These are phyloP conservation scores for Combretum micranthum DNA, from an alignment of 345 rosid species.

Conservation along the genomic window DNA sequence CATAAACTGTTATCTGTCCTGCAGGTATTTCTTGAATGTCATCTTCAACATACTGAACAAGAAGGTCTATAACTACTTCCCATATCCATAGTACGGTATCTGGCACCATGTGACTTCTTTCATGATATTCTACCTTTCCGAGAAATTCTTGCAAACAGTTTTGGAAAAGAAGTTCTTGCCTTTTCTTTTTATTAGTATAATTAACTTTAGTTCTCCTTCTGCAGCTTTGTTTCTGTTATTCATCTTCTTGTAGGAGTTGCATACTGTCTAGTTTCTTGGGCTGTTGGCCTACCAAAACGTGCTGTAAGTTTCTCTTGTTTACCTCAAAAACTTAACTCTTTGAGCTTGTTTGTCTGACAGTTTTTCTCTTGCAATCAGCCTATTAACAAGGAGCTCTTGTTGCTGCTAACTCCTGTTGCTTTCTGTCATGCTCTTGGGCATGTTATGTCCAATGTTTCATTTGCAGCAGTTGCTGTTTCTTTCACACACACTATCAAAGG, in stretches of 20 bases:
- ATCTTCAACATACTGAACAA: conserved; percentile 96
- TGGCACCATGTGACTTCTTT: neutral
- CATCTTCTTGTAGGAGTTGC: conserved; percentile 91
- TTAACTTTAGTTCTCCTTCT: too few species aligned
- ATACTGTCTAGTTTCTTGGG: conserved; percentile 84
- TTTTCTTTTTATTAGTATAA: too few species aligned
- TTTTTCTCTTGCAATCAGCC: conserved; percentile 44
- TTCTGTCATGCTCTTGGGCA: conserved; percentile 93
- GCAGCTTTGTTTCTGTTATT: conserved; percentile 89
- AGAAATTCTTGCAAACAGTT: too few species aligned
- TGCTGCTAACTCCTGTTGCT: conserved; percentile 88
- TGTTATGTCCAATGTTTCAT: conserved; percentile 86
- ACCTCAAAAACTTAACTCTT: neutral
- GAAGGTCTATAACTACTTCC: conserved; percentile 97
- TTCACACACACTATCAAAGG: conserved; percentile 97
- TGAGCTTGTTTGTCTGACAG: neutral
- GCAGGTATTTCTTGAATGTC: conserved; percentile 88
- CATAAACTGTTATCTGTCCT: neutral
- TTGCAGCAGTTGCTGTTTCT: conserved; percentile 98
- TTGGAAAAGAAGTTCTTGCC: too few species aligned
- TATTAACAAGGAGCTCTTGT: conserved; percentile 62
- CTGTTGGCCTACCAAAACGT: conserved; percentile 91
- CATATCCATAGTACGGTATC: conserved; percentile 79
- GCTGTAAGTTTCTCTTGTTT: conserved; percentile 51
- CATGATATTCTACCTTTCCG: too few species aligned